Percentiles rank a stretch among this genome's conserved stretches.
phyloP scores from a whole-genome alignment of 179 eudicot species.

The Corrigiola litoralis region DNA sequence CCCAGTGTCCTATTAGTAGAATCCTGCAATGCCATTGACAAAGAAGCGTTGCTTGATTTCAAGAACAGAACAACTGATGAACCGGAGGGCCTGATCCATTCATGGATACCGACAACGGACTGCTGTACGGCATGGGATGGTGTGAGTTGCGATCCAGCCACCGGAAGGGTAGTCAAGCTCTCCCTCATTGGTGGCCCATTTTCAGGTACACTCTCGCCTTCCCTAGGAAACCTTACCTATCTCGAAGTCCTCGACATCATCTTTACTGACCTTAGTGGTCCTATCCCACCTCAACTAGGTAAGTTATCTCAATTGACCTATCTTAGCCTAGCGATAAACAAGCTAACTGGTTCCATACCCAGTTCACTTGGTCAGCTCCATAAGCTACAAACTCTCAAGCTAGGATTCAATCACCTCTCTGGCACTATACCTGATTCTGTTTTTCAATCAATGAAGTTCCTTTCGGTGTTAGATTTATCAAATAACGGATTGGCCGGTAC shows the following conservation, averaged over 20 bases:
- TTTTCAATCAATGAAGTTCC: not conserved
- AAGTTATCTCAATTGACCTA: not conserved
- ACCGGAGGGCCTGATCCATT: slow-evolving; percentile 26
- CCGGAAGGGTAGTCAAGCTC: slow-evolving; percentile 35
- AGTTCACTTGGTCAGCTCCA: not conserved
- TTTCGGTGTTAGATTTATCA: not conserved
- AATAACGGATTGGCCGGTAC: not conserved
- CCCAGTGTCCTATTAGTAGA: slow-evolving; percentile 14
- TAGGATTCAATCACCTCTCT: not conserved
- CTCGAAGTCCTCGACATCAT: not conserved
- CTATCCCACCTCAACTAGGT: not conserved
- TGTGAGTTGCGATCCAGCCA: slow-evolving; percentile 42
- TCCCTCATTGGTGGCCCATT: not conserved
- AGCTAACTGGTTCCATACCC: not conserved
- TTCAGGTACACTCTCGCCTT: not conserved
- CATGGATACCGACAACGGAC: slow-evolving; percentile 55
- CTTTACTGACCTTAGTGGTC: not conserved
- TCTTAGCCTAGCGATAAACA: not conserved
- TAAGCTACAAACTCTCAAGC: not conserved
- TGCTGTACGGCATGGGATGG: slow-evolving; percentile 73
- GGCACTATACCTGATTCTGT: not conserved
- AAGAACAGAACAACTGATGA: slow-evolving; percentile 45
- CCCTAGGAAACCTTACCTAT: too few species aligned
- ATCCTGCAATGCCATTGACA: slow-evolving; percentile 49
- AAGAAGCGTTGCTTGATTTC: slow-evolving; percentile 47